phyloP scores from a whole-genome alignment of 345 rosid species.

The Rhodamnia rubescens region DNA sequence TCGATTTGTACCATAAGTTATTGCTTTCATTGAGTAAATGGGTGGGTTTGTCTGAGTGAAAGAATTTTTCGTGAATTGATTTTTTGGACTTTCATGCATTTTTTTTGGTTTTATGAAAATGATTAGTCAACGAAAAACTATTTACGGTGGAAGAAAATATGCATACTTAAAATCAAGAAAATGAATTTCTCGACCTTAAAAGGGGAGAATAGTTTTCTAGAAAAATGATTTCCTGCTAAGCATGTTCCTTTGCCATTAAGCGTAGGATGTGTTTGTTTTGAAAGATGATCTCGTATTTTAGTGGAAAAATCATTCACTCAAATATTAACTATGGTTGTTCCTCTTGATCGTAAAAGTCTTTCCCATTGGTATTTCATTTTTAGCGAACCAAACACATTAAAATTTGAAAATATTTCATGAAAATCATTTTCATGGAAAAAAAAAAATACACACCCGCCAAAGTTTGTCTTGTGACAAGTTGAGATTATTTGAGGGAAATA shows the following conservation, averaged over 20 bases:
- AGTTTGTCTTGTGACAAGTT: not conserved
- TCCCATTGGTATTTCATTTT: not conserved
- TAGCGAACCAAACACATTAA: not conserved
- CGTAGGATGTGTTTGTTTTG: not conserved
- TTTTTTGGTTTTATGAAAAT: not conserved
- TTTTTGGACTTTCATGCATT: not conserved
- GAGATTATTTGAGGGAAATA: not conserved
- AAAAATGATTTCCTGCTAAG: too few relatives aligned
- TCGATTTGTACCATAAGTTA: not conserved
- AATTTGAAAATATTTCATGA: not conserved
- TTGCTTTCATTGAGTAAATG: not conserved
- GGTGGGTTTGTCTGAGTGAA: not conserved
- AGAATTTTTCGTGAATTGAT: not conserved
- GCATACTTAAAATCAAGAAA: not conserved
- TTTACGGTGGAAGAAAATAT: not conserved
- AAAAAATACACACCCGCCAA: not conserved
- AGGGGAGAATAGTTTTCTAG: not conserved
- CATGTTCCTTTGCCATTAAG: not conserved
- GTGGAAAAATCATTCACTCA: not conserved
- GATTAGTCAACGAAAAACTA: not conserved
- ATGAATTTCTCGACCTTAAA: not conserved
- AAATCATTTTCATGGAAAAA: not conserved
- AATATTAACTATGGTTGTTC: not conserved
- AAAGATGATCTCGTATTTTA: not conserved
- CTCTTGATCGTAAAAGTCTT: not conserved